Evolutionary conservation across 306 rosid species (phyloP), one percentile per base, ranked within the genome.

Genomic region (Quercus agrifolia): DNA sequence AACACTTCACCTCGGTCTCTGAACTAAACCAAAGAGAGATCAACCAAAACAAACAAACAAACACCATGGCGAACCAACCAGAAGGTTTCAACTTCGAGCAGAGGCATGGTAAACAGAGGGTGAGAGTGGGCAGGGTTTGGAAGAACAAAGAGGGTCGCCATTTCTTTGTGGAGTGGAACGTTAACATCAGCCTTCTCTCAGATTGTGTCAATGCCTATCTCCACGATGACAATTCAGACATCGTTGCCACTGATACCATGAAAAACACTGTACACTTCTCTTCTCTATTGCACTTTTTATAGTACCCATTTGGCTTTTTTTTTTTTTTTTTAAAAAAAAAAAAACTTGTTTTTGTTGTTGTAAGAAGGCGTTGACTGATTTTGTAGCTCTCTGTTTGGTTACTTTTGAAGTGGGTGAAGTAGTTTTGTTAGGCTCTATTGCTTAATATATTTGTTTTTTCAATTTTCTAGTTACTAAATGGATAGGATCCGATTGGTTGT

Each of bases 171-270:
- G 99, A 95, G 71, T 95, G 99, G 99, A 91, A 78, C 73, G 96
- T 95, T 59, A 75, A 86, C 63, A 83, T 95, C 83, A 89, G 68
- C 64, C 96, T 95, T 28, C 79, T 91, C 81, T 93, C 99, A 56
- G 92, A 93, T 87, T 95, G 97, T 80, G 21, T 83, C 62, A 57
- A 84, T 4, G 84, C 99, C 4, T 93, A 95, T n/a, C 57, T 85
- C 49, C 78, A 83, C 31, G 96, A 83, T 44, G 96, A 92, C 71
- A 92, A 91, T 69, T 87, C 97, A 1, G 96, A 95, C 33, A 85
- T 93, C 80, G 99, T 95, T 74, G 98, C 98, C 44, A 95, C 99
- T 31, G 97, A 93, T 35, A 91, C 98, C 77, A 91, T 95, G 91
- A 95, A 95, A 76, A 95, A 95, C 88, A 95, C 99, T 0, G 98